These are phyloP conservation scores for Mitragyna speciosa DNA, from an alignment of 257 asterid species.

Conservation along the genomic window DNA sequence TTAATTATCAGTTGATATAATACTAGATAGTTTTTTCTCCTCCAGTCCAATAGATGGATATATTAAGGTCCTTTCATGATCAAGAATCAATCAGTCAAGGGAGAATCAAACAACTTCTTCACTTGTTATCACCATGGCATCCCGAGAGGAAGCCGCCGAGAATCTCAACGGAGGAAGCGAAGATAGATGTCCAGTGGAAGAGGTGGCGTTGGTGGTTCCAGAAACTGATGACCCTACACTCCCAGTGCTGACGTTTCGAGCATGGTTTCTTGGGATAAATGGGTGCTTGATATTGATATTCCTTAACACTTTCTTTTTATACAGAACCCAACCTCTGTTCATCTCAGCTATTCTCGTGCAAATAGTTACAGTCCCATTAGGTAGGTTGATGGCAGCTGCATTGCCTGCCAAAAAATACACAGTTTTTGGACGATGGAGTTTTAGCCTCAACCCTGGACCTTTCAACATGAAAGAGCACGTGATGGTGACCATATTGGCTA, in stretches of 20 bases:
- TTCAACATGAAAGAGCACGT: conserved; percentile 83
- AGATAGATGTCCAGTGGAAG: conserved; percentile 73
- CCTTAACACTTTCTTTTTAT: conserved; percentile 82
- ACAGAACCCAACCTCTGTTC: conserved; percentile 69
- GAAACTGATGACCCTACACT: conserved; percentile 6
- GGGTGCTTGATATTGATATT: conserved; percentile 67
- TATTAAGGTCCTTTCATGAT: too few relatives aligned
- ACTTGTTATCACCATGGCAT: too few relatives aligned
- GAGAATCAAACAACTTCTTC: too few relatives aligned
- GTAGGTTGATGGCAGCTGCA: conserved; percentile 72
- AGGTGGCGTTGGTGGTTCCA: conserved; percentile 63
- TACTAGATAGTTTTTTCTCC: too few relatives aligned
- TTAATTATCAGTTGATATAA: too few relatives aligned
- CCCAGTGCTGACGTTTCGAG: conserved; percentile 58
- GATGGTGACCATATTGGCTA: conserved; percentile 77
- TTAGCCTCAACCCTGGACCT: conserved; percentile 79
- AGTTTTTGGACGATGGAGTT: conserved; percentile 60
- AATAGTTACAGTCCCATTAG: conserved; percentile 65
- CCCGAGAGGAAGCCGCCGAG: too few relatives aligned
- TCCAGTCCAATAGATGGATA: too few relatives aligned
- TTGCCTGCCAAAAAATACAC: conserved; percentile 47
- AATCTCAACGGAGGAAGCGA: not conserved
- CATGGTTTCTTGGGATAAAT: conserved; percentile 68
- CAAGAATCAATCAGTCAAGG: too few relatives aligned
- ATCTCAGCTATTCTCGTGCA: conserved; percentile 90